Conservation (phyloP, 148 eudicot species). For the Fallopia convolvulus region DNA sequence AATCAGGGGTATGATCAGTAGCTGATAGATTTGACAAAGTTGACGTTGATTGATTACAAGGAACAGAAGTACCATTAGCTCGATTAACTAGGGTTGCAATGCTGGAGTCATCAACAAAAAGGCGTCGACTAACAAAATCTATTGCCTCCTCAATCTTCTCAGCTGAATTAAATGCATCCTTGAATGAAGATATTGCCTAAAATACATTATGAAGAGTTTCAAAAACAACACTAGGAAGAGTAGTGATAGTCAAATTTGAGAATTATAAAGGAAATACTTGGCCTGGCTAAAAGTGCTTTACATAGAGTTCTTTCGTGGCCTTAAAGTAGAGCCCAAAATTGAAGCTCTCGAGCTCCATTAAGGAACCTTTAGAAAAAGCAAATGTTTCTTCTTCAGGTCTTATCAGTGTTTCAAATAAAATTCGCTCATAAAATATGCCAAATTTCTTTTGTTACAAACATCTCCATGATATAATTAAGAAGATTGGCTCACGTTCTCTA, state of each 20-base stretch:
- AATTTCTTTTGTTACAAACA: background rate
- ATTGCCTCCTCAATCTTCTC: conserved; percentile 62
- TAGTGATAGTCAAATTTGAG: background rate
- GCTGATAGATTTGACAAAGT: conserved; percentile 19
- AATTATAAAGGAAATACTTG: background rate
- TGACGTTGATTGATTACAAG: conserved; percentile 23
- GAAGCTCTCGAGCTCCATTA: background rate
- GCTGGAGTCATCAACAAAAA: conserved; percentile 46
- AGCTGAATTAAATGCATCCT: conserved; percentile 29
- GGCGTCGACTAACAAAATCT: conserved; percentile 50
- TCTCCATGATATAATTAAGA: background rate
- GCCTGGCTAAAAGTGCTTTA: background rate
- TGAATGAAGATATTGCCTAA: conserved; percentile 65
- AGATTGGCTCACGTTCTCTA: background rate
- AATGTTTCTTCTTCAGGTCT: background rate
- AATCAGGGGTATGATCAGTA: conserved; percentile 29
- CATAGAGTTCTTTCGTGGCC: background rate
- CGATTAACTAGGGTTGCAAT: conserved; percentile 21
- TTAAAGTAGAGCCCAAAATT: background rate
- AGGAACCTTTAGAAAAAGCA: background rate
- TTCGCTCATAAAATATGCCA: background rate
- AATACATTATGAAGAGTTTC: conserved; percentile 11
- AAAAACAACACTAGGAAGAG: background rate
- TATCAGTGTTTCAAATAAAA: background rate
- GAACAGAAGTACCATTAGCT: conserved; percentile 24